These are phyloP conservation scores for Kickxella alabastrina DNA, from an alignment of 192 early-diverging fungal species.

Conservation along the genomic window DNA sequence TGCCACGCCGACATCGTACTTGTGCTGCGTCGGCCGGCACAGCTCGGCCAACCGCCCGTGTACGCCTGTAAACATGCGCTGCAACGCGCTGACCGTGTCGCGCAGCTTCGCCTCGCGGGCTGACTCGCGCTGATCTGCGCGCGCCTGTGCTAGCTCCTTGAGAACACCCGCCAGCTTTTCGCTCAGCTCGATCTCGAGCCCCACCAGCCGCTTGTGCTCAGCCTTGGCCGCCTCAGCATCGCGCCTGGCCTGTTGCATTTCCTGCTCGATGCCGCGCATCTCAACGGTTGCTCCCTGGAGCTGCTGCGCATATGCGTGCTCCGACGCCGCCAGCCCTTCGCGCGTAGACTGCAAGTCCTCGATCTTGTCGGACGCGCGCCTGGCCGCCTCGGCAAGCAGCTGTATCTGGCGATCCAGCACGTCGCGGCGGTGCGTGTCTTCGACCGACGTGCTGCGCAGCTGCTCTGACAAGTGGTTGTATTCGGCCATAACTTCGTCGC, in stretches of 20 bases:
- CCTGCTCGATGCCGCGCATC: constrained; percentile 18
- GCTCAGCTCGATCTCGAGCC: constrained; percentile 66
- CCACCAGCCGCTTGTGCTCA: constrained; percentile 64
- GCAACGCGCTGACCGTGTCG: constrained; percentile 74
- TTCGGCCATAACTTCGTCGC: constrained; percentile 46
- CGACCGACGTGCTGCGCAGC: constrained; percentile 60
- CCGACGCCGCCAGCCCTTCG: constrained; percentile 25
- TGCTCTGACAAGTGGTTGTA: constrained; percentile 68
- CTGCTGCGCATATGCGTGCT: constrained; percentile 44
- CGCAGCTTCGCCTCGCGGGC: constrained; percentile 74
- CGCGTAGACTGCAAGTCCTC: constrained; percentile 49
- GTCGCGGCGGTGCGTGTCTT: constrained; percentile 65
- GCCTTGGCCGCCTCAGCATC: constrained; percentile 59
- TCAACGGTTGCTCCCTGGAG: constrained; percentile 25
- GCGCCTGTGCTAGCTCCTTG: constrained; percentile 74
- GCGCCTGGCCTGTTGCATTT: constrained; percentile 53
- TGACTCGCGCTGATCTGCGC: constrained; percentile 77
- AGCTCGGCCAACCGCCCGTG: constrained; percentile 87
- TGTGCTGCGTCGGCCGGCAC: constrained; percentile 87
- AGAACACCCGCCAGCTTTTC: constrained; percentile 78
- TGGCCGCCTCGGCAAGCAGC: constrained; percentile 57
- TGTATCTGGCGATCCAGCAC: constrained; percentile 62
- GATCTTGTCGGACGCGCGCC: constrained; percentile 57
- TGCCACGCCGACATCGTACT: constrained; percentile 83
- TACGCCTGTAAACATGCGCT: constrained; percentile 84